phyloP scores from a whole-genome alignment of 2,329 filamentous ascomycete genomes.

The Chalara sp. region DNA sequence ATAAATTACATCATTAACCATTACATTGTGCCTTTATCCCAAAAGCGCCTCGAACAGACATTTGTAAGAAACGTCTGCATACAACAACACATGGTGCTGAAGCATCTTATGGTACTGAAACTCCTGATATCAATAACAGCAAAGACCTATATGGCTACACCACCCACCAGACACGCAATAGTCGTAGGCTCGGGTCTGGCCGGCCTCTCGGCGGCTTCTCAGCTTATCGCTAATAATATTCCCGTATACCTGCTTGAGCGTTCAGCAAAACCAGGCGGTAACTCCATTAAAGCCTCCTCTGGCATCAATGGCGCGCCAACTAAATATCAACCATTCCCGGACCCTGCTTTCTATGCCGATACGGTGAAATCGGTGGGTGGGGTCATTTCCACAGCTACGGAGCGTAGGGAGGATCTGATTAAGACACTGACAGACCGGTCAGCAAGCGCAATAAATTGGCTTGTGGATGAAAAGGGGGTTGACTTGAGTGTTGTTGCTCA shows the following conservation, averaged over 20 bases:
- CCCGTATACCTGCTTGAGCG: conserved; percentile 54
- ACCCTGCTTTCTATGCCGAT: conserved; percentile 45
- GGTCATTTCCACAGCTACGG: conserved; percentile 14
- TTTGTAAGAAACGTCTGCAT: too few species aligned
- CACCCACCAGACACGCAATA: conserved; percentile 26
- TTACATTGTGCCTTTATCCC: too few species aligned
- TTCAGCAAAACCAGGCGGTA: conserved; percentile 52
- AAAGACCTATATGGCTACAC: too few species aligned
- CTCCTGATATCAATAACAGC: too few species aligned
- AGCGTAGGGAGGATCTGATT: conserved; percentile 37
- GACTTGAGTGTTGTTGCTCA: conserved; percentile 52
- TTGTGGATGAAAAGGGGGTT: conserved; percentile 44
- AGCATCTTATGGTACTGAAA: too few species aligned
- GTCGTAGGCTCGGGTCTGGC: conserved; percentile 61
- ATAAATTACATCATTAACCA: too few species aligned
- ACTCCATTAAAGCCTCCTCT: conserved; percentile 61
- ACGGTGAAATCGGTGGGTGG: conserved; percentile 50
- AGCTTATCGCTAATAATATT: conserved; percentile 45
- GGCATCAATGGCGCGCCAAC: conserved; percentile 59
- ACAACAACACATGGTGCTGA: too few species aligned
- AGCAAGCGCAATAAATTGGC: conserved; percentile 45
- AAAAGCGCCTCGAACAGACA: too few species aligned
- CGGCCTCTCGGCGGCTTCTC: conserved; percentile 51
- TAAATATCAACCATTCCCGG: conserved; percentile 41
- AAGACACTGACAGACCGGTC: conserved; percentile 41